phyloP scores from a whole-genome alignment of 495 filamentous ascomycete species.

The Xylaria scruposa region DNA sequence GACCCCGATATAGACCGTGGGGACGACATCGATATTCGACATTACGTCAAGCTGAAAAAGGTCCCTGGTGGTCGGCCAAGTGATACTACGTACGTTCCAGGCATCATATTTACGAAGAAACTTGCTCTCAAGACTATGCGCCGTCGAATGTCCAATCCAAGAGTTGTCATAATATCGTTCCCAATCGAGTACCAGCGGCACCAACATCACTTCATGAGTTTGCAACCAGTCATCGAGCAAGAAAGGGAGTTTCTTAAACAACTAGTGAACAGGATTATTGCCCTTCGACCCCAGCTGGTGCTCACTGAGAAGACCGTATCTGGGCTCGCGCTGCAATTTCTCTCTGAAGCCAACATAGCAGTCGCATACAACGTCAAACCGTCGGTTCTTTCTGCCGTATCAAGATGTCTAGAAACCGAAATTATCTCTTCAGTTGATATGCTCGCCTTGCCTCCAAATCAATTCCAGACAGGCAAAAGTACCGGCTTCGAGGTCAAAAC shows the following conservation, averaged over 20 bases:
- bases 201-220: conserved; percentile 96
- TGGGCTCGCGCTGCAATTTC: conserved; percentile 84
- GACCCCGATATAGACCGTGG: conserved; percentile 87
- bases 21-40: conserved; percentile 97
- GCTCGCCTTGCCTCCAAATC: conserved; percentile 70
- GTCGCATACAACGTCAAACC: conserved; percentile 96
- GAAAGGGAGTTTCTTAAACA: conserved; percentile 95
- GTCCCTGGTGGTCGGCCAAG: conserved; percentile 87
- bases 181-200: conserved; percentile 95
- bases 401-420: conserved; percentile 85
- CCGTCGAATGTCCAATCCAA: conserved; percentile 79
- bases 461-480: conserved; percentile 75
- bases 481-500: conserved; percentile 94
- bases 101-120: conserved; percentile 96
- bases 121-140: conserved; percentile 95
- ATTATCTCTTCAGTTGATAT: conserved; percentile 97
- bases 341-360: conserved; percentile 86
- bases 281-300: conserved; percentile 80
- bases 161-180: conserved; percentile 92
- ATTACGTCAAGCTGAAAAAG: conserved; percentile 97
- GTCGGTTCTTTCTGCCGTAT: conserved; percentile 93
- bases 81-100: conserved; percentile 93
- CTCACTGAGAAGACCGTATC: conserved; percentile 91
- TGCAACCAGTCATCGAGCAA: conserved; percentile 95
- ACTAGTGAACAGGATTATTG: conserved; percentile 89